phyloP scores from a whole-genome alignment of 805 yeast genomes.

The Ogataea trehalophila region DNA sequence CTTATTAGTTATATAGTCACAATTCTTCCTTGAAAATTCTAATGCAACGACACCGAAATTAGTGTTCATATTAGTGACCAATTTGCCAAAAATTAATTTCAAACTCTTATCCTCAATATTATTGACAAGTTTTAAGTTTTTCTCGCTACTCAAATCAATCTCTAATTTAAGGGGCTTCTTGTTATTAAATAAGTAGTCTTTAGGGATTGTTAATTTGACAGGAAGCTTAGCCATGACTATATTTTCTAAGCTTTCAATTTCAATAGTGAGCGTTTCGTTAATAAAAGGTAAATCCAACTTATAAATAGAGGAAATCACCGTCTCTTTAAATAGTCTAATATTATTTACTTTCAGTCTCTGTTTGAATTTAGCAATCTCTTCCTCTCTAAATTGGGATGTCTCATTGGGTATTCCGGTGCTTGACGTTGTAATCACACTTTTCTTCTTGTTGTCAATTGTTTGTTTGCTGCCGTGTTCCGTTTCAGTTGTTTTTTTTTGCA shows the following conservation, averaged over 20 bases:
- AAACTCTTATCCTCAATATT: conserved; percentile 26
- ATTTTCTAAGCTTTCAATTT: conserved; percentile 26
- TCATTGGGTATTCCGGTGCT: too few species aligned
- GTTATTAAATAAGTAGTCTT: conserved; percentile 26
- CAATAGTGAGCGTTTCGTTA: conserved; percentile 26
- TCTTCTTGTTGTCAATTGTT: conserved; percentile 3
- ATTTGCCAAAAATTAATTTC: conserved; percentile 28
- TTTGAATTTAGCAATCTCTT: conserved; percentile 24
- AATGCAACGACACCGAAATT: conserved; percentile 25
- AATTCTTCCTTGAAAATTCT: conserved; percentile 14
- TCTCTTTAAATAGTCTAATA: conserved; percentile 25
- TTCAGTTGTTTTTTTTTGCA: conserved; percentile 1
- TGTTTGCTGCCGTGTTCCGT: conserved; percentile 1
- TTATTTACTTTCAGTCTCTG: conserved; percentile 22
- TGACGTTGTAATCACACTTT: not conserved
- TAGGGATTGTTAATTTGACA: conserved; percentile 28
- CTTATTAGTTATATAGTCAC: not conserved
- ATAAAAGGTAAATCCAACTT: conserved; percentile 23
- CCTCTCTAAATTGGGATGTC: conserved; percentile 8
- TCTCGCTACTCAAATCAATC: conserved; percentile 28
- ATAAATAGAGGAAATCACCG: conserved; percentile 25
- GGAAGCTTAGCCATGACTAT: conserved; percentile 24
- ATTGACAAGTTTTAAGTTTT: conserved; percentile 23
- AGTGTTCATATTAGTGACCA: conserved; percentile 25
- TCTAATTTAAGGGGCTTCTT: conserved; percentile 27